Evolutionary conservation across 2,329 filamentous ascomycete species (phyloP), one percentile per base, ranked within the genome.

Genomic region (Pseudopithomyces maydicus): DNA sequence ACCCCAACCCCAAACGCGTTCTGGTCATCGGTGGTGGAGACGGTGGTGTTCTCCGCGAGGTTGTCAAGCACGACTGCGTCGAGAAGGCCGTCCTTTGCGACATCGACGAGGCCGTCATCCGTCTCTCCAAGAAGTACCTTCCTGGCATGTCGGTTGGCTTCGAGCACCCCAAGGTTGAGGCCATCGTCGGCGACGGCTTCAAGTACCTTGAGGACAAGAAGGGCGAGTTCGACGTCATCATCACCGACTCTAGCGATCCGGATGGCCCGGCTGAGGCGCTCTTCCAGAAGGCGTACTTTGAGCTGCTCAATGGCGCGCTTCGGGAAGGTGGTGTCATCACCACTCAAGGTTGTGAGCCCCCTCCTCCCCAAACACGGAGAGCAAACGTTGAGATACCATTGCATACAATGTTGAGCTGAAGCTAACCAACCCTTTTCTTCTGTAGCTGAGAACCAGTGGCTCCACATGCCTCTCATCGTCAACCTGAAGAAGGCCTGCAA

Each of bases 261-360:
- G 95, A 98, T 78, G 95, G 95, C 64, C 95, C 95, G 32, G 95
- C 95, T 68, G 93, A 98, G 87, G 89, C 86, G 72, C 86, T 99
- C 65, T 99, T 99, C 90, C 87, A 98, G 86, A 97, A 97, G 85
- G 90, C 92, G 61, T 99, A 99, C 87, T 99, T 98, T 80, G 85
- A 97, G 85, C 88, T 99, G 68, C 86, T 99, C 62, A 85, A 90
- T 78, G 90, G 89, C 74, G 95, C 95, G 71, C 88, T 98, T 71
- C 88, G 91, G 68, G 92, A 97, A 74, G 94, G 93, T 81, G 95
- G 95, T 83, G 92, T 99, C 76, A 98, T 99, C 82, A 94, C 92
- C 81, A 99, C 95, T 77, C 95, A 99, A 97, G 95, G 95, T 99
- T 96, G 92, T 96, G 92, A 86, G 92, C 88, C 89, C 88, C 85